A percentile compares a stretch with the other conserved stretches of the same genome.
phyloP scores from a whole-genome alignment of 2,329 filamentous ascomycete genomes.

The Fusarium chaquense region DNA sequence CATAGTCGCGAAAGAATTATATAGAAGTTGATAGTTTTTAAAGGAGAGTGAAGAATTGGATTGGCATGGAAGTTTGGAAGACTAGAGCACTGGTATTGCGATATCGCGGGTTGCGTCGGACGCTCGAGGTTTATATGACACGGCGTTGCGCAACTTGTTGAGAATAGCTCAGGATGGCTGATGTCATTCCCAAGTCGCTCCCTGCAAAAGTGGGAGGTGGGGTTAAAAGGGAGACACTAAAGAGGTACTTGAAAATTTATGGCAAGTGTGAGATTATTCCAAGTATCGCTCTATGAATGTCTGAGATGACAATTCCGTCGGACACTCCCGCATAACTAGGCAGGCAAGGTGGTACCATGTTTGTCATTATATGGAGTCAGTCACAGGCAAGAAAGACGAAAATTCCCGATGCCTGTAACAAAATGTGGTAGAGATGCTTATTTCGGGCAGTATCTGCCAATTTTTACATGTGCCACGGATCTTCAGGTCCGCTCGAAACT shows the following conservation, averaged over 20 bases:
- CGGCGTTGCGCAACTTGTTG: slow-evolving; percentile 38
- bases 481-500: slow-evolving; percentile 32
- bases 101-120: slow-evolving; percentile 2
- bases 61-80: background rate
- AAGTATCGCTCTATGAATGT: slow-evolving; percentile 21
- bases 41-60: slow-evolving; percentile 19
- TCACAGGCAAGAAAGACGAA: slow-evolving; percentile 8
- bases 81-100: background rate
- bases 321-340: slow-evolving; percentile 17
- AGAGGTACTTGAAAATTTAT: slow-evolving; percentile 9
- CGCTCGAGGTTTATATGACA: slow-evolving; percentile 23
- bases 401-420: slow-evolving; percentile 13
- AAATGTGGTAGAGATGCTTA: background rate
- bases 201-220: slow-evolving; percentile 38
- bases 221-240: slow-evolving; percentile 17
- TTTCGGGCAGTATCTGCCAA: slow-evolving; percentile 3
- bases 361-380: background rate
- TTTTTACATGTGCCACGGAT: slow-evolving; percentile 30
- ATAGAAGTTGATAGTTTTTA: background rate
- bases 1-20: slow-evolving; percentile 18
- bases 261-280: background rate
- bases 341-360: background rate
- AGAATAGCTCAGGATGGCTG: slow-evolving; percentile 41
- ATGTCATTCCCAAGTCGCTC: slow-evolving; percentile 44
- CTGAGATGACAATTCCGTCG: slow-evolving; percentile 22